Conservation (phyloP, 164 flowering plant genomes). For the Litsea cubeba region DNA sequence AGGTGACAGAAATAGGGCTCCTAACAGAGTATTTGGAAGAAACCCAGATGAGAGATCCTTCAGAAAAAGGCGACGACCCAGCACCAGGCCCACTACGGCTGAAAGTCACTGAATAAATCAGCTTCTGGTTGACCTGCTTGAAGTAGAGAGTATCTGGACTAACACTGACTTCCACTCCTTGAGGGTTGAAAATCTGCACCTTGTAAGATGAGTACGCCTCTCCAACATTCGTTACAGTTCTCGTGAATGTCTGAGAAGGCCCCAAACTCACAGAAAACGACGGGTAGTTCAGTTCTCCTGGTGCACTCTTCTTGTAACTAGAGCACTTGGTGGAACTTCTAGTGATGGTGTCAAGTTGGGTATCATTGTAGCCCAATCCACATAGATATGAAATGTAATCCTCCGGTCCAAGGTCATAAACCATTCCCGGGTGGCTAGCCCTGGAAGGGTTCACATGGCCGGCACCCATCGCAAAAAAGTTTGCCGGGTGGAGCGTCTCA, state of each 20-base stretch:
- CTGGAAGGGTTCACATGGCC: slow-evolving; percentile 35
- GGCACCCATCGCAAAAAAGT: slow-evolving; percentile 37
- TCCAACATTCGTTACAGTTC: slow-evolving; percentile 48
- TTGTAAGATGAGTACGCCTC: slow-evolving; percentile 23
- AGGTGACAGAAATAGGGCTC: slow-evolving; percentile 3
- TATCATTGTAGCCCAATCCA: slow-evolving; percentile 22
- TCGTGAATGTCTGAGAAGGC: slow-evolving; percentile 9
- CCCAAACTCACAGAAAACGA: slow-evolving; percentile 12
- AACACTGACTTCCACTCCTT: slow-evolving; percentile 29
- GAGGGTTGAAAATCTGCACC: slow-evolving; percentile 16
- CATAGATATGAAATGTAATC: slow-evolving; percentile 54
- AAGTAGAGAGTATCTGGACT: slow-evolving; percentile 25
- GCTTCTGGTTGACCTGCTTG: slow-evolving; percentile 26
- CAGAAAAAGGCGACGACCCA: slow-evolving; percentile 2
- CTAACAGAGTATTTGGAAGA: background rate
- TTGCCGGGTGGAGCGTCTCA: slow-evolving; percentile 21
- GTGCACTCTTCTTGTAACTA: slow-evolving; percentile 4
- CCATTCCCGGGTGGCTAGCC: background rate
- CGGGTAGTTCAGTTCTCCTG: slow-evolving; percentile 11
- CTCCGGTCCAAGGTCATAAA: slow-evolving; percentile 2
- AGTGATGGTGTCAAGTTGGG: background rate
- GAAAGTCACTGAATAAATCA: slow-evolving; percentile 16
- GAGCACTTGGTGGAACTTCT: slow-evolving; percentile 1
- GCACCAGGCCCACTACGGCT: background rate
- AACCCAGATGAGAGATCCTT: slow-evolving; percentile 4